These are phyloP conservation scores for Centrapalus pauciflorus DNA, from an alignment of 129 eudicot species.

Conservation along the genomic window DNA sequence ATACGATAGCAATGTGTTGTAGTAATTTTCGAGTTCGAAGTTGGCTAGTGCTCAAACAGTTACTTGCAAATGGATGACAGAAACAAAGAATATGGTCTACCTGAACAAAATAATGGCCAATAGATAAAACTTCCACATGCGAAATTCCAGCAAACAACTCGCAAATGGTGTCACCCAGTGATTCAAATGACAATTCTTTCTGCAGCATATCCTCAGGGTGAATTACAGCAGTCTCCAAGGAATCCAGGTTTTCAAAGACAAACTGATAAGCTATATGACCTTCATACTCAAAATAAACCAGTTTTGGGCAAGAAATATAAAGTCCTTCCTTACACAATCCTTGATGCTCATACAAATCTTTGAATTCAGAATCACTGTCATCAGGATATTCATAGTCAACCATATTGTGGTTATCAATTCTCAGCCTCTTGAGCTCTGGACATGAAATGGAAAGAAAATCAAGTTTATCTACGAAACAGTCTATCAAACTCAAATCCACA, in stretches of 20 bases:
- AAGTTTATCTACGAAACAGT: background rate
- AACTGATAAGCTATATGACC: background rate
- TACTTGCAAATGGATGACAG: background rate
- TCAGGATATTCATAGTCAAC: background rate
- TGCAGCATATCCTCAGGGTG: background rate
- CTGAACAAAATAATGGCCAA: background rate
- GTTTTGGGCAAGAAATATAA: background rate
- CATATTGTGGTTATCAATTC: background rate
- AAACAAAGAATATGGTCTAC: background rate
- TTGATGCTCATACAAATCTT: background rate
- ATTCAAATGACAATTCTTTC: background rate
- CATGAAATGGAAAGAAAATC: background rate
- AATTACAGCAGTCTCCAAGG: conserved; percentile 17
- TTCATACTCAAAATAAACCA: conserved; percentile 7
- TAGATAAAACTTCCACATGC: conserved; percentile 16
- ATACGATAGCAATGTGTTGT: too few relatives aligned
- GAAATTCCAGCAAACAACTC: conserved; percentile 11
- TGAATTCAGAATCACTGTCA: background rate
- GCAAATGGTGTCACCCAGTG: background rate
- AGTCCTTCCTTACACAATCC: background rate
- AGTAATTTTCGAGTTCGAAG: background rate
- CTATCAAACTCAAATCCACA: conserved; percentile 23
- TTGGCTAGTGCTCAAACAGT: background rate
- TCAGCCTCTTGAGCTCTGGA: conserved; percentile 14
- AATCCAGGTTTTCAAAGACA: background rate